phyloP scores from a whole-genome alignment of 148 eudicot genomes.

The Bassia scoparia region DNA sequence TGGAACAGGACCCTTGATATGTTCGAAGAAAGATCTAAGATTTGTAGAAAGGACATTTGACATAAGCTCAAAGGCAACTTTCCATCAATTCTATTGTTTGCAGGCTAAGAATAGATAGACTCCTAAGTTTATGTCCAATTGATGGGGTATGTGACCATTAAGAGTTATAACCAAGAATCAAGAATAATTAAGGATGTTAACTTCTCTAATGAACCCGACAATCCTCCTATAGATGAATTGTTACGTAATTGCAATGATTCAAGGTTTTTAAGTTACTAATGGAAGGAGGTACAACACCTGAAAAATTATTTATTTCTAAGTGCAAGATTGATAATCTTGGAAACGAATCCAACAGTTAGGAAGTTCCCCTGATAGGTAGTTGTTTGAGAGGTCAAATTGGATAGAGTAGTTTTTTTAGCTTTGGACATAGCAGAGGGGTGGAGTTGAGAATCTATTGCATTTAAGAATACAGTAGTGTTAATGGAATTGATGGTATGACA shows the following conservation, averaged over 20 bases:
- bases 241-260: background rate
- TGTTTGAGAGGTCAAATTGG: background rate
- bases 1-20: background rate
- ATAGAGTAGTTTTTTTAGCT: background rate
- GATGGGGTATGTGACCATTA: constrained; percentile 1
- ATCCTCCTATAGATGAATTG: constrained; percentile 10
- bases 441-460: too few relatives aligned
- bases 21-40: constrained; percentile 9
- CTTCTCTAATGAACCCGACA: background rate
- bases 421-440: background rate
- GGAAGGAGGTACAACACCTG: constrained; percentile 13
- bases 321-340: background rate
- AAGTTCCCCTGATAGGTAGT: too few relatives aligned
- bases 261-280: background rate
- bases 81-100: background rate
- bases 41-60: constrained; percentile 1
- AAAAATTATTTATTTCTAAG: constrained; percentile 5
- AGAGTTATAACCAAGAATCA: constrained; percentile 4
- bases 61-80: constrained; percentile 5
- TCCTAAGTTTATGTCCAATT: background rate
- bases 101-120: background rate
- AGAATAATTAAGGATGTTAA: constrained; percentile 1
- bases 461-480: too few relatives aligned
- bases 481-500: too few relatives aligned
- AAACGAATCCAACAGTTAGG: constrained; percentile 12